Base-by-base conservation (phyloP, 2,329 filamentous ascomycete genomes). In the Xylariaceae sp. region DNA sequence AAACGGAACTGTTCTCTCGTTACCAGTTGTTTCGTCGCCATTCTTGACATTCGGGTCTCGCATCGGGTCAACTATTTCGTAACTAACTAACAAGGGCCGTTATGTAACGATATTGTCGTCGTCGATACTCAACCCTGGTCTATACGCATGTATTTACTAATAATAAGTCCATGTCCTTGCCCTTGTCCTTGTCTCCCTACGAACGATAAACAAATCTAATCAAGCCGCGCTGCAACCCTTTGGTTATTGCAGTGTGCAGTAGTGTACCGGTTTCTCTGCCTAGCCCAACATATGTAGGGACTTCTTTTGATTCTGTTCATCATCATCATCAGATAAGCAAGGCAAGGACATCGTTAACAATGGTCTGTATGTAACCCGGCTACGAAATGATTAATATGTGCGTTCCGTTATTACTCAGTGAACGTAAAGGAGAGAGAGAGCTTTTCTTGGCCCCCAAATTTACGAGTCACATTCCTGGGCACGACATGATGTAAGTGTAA, bases 21-120 rank as follows among this genome's bases (percentile, higher is more conserved):
- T 45, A n/a, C 13, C 42, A 45, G 13, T 45, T 62, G 63, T 60
- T 30, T 64, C 67, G 56, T 57, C 59, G 58, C 52, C 55, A 60
- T 64, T 63, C 64, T 56, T 65, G 62, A 70, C 70, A 69, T 18
- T 18, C 17, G 69, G 69, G 72, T 71, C 70, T 70, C 67, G 68
- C 70, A 72, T 30, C 23, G 23, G 23, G 23, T 30, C 23, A 30
- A 30, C 23, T 30, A 30, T 18, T 18, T 18, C 23, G 4, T 30
- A 30, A 30, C 23, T 5, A 4, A 30, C 23, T 4, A 30, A 30
- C 5, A 4, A 30, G 23, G 4, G 23, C 23, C 23, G 23, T 30
- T 72, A 23, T 48, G 15, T 17, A 42, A 42, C 6, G 9, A 13
- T 1, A 30, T 4, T 1, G 23, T 30, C 23, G 23, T 30, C 23